Conservation (phyloP, 495 filamentous ascomycete genomes). For the Xylaria palmicola region DNA sequence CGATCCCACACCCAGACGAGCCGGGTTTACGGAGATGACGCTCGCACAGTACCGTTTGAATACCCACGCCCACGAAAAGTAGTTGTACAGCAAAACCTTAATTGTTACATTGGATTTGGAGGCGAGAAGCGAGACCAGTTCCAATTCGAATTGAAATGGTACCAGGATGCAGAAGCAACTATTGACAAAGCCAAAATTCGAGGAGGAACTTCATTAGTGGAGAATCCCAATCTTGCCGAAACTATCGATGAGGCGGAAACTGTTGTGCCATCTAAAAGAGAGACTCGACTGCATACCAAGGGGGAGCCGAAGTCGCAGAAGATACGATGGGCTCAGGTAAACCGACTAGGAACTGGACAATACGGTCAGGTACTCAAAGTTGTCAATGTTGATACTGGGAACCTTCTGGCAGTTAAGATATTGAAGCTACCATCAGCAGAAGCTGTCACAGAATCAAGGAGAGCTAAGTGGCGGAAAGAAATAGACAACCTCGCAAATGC, state of each 20-base stretch:
- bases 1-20: not conserved
- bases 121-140: not conserved
- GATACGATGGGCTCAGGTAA: not conserved
- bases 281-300: conserved; percentile 1
- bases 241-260: not conserved
- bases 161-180: not conserved
- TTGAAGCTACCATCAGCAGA: not conserved
- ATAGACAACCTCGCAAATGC: not conserved
- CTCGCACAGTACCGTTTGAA: too few species aligned
- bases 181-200: not conserved
- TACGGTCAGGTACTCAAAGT: conserved; percentile 4
- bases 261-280: not conserved
- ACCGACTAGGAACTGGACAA: not conserved
- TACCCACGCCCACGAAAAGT: not conserved
- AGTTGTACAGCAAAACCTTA: not conserved
- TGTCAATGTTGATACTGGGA: not conserved
- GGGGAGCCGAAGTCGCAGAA: not conserved
- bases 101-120: not conserved
- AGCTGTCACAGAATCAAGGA: not conserved
- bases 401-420: conserved; percentile 17
- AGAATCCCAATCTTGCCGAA: not conserved
- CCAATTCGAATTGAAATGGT: not conserved
- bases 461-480: conserved; percentile 9
- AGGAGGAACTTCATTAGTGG: not conserved
- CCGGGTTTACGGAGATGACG: not conserved